Evolutionary conservation across 768 basidiomycete genomes (phyloP), one percentile per base, ranked within the genome.

Genomic region (Amylocystis lapponica): DNA sequence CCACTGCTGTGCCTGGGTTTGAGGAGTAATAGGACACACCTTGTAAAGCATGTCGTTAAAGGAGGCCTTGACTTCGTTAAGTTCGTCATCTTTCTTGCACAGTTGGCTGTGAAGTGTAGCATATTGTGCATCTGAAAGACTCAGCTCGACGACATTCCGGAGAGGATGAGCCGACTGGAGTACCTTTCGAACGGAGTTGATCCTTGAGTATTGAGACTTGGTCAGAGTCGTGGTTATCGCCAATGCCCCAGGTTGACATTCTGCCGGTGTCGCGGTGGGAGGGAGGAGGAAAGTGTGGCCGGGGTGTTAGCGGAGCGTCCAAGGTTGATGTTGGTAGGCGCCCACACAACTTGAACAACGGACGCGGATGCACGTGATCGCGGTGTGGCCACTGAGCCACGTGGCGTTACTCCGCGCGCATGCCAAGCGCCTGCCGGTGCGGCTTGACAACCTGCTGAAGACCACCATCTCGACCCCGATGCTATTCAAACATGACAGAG

Each of bases 211-310:
- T 53, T 44, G 56, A 60, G 1, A 65, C 57, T 48, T 67, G 62
- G 45, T 67, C 66, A 0, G 68, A 67, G 26, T 70, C 50, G 20
- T 69, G 64, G 47, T 67, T 51, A 53, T 63, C 66, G 10, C 67
- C 67, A 14, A 69, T 57, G 44, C 70, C 66, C 51, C 30, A 55
- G 45, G 66, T 59, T 27, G 67, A 66, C 68, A 69, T 71, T 4
- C 19, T 36, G 35, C 14, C 35, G 35, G 23, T 11, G 33, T 12
- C 16, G 33, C 6, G 17, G 35, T 19, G 14, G 35, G 8, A 21
- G 14, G 31, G 14, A 33, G 16, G 6, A 12, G 8, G 35, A 21
- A 17, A 21, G 19, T 14, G 13, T 13, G 31, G 31, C 19, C 31
- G 31, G 22, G 35, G 35, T n/a, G n/a, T n/a, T n/a, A n/a, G 31